Conservation (phyloP, 2,329 filamentous ascomycete genomes). For the Scedosporium aurantiacum region DNA sequence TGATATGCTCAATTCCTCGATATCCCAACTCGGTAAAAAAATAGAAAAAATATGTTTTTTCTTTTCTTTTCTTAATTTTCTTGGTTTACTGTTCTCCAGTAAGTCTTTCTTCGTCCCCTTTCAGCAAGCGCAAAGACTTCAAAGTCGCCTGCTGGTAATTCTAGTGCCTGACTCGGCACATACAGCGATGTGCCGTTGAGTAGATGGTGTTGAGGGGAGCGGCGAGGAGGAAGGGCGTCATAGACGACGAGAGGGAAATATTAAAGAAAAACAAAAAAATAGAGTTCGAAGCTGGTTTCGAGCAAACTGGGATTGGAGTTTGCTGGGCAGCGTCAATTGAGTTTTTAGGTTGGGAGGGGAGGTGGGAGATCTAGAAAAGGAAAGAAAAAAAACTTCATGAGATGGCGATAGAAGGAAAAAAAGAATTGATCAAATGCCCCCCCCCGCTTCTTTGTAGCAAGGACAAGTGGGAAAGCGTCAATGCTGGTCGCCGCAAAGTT, state of each 20-base stretch:
- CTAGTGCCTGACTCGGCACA: constrained; percentile 34
- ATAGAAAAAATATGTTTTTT: neutral
- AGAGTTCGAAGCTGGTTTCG: neutral
- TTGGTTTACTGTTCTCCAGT: constrained; percentile 2
- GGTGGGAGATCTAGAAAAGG: neutral
- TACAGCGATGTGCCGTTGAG: constrained; percentile 25
- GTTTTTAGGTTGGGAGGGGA: neutral
- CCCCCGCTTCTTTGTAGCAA: neutral
- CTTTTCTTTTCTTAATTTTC: constrained; percentile 6
- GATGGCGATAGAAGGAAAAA: neutral
- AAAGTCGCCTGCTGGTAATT: constrained; percentile 46
- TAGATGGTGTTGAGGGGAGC: constrained; percentile 10
- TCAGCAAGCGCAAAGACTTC: constrained; percentile 56
- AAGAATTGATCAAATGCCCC: neutral
- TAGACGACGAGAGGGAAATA: constrained; percentile 2
- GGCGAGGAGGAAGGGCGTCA: constrained; percentile 10
- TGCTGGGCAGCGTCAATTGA: neutral
- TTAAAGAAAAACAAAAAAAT: neutral
- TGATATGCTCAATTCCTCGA: neutral
- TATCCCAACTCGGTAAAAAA: neutral
- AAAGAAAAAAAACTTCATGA: neutral
- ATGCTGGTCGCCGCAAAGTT: too few relatives aligned
- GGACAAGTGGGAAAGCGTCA: too few relatives aligned
- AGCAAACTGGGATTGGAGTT: neutral
- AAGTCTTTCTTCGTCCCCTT: constrained; percentile 47